Base-by-base conservation (phyloP, 2,329 filamentous ascomycete genomes). In the Aspergillus puulaauensis region DNA sequence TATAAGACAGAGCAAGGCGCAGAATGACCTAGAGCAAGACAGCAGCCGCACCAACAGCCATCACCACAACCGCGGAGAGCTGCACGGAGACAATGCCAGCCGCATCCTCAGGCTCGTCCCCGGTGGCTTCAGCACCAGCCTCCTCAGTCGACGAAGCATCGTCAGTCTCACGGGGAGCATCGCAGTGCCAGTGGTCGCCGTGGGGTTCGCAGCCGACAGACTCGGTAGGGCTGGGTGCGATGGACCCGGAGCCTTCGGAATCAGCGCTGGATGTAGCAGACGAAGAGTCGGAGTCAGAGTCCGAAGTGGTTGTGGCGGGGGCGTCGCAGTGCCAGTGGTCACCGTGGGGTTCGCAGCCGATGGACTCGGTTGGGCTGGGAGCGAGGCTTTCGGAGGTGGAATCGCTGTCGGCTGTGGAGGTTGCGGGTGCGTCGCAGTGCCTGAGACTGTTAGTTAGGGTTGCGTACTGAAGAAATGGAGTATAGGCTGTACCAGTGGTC, bases 281-380 rank as follows among this genome's bases (percentile, higher is more conserved):
- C 6, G 19, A 11, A n/a, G 44, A 46, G 5, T 47, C 45, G 12
- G 45, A 33, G 39, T 57, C 57, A 7, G 51, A 52, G 17, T 57
- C 41, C 19, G 59, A 31, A 11, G 27, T 40, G 4, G 62, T 56
- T 7, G 54, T 50, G 9, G 63, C 66, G 6, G 69, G 67, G 3
- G 67, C 70, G 4, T 70, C 66, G 45, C 70, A 72, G 54, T 72
- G 69, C 66, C 68, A 70, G 53, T 70, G 68, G 24, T 70, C 67
- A 6, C 66, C 68, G 35, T 69, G 64, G 4, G 68, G 61, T 23
- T 68, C 60, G 47, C 68, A 66, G 37, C 68, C 65, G 8, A 63
- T 27, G 2, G 66, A 73, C 15, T 64, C 69, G 8, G 69, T 73
- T 15, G 70, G 70, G 15, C 67, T 70, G 37, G 69, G 69, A 14